Evolutionary conservation across 176 grass and related monocot species (phyloP).

Genomic region (barley (Hordeum vulgare)): DNA sequence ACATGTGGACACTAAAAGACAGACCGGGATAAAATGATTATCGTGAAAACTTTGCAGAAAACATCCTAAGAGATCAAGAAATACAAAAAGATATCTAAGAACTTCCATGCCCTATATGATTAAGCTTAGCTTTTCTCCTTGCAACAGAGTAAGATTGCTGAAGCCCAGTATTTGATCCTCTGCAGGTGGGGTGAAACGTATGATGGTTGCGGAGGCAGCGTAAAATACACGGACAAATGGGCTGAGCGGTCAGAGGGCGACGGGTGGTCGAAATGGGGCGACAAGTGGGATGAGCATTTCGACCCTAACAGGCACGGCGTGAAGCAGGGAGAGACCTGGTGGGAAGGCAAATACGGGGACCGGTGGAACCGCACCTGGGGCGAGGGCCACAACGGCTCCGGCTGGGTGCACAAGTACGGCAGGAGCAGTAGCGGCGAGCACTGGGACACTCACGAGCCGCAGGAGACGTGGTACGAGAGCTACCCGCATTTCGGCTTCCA

Average conservation of each 20-base stretch:
- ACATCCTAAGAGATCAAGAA: no score
- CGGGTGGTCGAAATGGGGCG: conserved; percentile 89
- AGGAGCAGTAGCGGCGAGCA: conserved; percentile 87
- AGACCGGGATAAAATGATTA: no score
- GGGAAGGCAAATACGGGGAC: conserved; percentile 68
- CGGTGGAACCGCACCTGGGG: conserved; percentile 98
- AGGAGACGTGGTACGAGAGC: conserved; percentile 86
- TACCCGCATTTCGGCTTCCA: conserved; percentile 82
- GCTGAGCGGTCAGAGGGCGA: conserved; percentile 59
- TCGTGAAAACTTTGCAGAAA: no score
- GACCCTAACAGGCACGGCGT: conserved; percentile 39
- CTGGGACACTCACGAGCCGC: conserved; percentile 72
- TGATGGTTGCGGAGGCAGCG: conserved; percentile 62
- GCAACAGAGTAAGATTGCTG: not conserved
- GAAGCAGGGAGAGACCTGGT: conserved; percentile 94
- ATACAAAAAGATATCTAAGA: no score
- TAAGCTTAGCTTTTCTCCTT: not conserved
- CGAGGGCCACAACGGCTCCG: conserved; percentile 65
- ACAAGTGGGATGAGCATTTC: conserved; percentile 94
- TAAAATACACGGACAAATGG: conserved; percentile 96
- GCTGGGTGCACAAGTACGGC: conserved; percentile 96
- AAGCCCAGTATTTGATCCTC: not conserved
- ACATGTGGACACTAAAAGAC: no score
- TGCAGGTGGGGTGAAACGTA: conserved; percentile 92
- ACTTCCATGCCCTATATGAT: not conserved